Base-by-base conservation (phyloP, 1,139 yeast species). In the Hansenula lynferdii region DNA sequence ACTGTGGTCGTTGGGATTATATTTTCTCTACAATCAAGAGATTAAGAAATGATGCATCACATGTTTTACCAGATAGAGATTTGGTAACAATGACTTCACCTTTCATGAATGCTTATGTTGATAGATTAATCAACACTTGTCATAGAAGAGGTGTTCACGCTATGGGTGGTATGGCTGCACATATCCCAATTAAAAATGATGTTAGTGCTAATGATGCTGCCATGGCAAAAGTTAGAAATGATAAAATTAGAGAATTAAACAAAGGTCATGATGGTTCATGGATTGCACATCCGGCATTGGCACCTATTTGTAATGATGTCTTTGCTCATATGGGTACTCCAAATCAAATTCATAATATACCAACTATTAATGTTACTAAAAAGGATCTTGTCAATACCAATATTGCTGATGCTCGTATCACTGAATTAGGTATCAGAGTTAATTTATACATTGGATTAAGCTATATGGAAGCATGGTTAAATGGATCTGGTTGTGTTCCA, bases 131-230 rank as follows among this genome's bases (percentile, higher is more conserved):
- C 50, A 70, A 78, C 57, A 75, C 75, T 35, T 79, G 86, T 59
- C 90, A 81, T 59, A 68, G 72, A 50, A 72, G 87, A 64, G 81
- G 80, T 50, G 87, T 80, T 34, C 85, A 77, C 58, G 90, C 86
- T 22, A 79, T 82, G 75, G 90, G 90, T 54, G 90, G 90, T 51
- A 82, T 82, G 90, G 89, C 89, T 51, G 89, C 87, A n/a, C 83
- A 80, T 50, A 80, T 82, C 51, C 89, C 89, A 46, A 80, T 80
- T 58, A 81, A 81, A 60, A 70, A 75, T 46, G 86, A 81, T 53
- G 69, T 69, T 34, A 74, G 62, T 37, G 77, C 78, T 42, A 81
- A 81, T 61, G 67, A 69, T 39, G 65, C 66, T 41, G 87, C 86
- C 8, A 69, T 81, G 72, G 74, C 71, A 38, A 80, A 80, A 50